phyloP scores from a whole-genome alignment of 192 early-diverging fungal species.

The Coemansia sp. region DNA sequence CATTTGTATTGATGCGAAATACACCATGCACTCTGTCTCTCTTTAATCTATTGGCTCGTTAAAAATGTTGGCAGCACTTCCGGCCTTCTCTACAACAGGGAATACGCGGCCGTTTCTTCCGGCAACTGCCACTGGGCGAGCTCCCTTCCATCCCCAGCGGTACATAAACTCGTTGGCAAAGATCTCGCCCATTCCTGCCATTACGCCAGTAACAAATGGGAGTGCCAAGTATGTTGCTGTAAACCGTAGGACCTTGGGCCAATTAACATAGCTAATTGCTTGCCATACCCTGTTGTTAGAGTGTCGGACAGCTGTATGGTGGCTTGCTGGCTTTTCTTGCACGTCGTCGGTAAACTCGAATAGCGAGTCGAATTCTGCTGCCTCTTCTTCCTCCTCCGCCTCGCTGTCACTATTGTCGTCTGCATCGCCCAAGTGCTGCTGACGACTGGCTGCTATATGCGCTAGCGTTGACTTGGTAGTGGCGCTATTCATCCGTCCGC shows the following conservation, averaged over 20 bases:
- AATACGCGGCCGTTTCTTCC: constrained; percentile 33
- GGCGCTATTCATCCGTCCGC: neutral
- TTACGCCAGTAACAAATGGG: constrained; percentile 54
- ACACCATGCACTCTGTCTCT: neutral
- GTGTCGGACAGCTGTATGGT: neutral
- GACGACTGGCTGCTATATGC: constrained; percentile 9
- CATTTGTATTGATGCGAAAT: neutral
- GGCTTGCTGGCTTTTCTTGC: neutral
- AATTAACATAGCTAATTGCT: constrained; percentile 8
- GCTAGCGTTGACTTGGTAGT: neutral
- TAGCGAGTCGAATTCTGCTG: constrained; percentile 7
- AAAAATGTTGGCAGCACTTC: neutral
- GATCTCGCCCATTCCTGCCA: constrained; percentile 77
- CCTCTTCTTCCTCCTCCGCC: neutral
- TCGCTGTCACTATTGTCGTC: neutral
- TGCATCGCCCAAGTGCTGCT: neutral
- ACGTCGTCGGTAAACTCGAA: constrained; percentile 9
- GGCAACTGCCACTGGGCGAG: constrained; percentile 31
- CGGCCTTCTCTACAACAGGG: constrained; percentile 11
- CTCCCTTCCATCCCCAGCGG: constrained; percentile 69
- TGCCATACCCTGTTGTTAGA: neutral
- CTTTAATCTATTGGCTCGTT: neutral
- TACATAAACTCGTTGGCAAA: constrained; percentile 76
- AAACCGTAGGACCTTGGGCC: constrained; percentile 23
- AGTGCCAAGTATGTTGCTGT: constrained; percentile 42